These are phyloP conservation scores for Capsicum pubescens DNA, from an alignment of 257 asterid species.

Conservation along the genomic window DNA sequence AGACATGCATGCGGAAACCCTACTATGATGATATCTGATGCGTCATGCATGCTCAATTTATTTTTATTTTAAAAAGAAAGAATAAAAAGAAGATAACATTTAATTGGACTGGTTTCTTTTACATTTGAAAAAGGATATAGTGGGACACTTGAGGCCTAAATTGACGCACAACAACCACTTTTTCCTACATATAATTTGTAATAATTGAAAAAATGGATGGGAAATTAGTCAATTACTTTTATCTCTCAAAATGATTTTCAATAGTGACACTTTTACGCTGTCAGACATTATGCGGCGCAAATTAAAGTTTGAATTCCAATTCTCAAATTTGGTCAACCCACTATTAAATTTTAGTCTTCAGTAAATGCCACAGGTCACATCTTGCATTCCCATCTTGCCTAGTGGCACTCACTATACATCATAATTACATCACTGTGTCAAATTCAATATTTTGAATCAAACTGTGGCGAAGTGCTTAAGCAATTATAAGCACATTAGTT, in stretches of 20 bases:
- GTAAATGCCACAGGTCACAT: slow-evolving; percentile 18
- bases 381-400: background rate
- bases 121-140: background rate
- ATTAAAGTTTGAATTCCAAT: background rate
- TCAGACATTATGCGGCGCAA: slow-evolving; percentile 25
- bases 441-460: background rate
- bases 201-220: background rate
- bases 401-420: background rate
- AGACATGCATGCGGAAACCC: slow-evolving; percentile 17
- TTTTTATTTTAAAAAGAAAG: background rate
- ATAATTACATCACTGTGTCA: background rate
- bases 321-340: slow-evolving; percentile 3
- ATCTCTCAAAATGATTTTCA: background rate
- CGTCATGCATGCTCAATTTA: background rate
- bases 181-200: background rate
- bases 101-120: background rate
- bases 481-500: slow-evolving; percentile 1
- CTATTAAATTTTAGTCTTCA: background rate
- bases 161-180: background rate
- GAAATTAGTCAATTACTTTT: too few species aligned
- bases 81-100: background rate
- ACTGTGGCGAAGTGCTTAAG: background rate
- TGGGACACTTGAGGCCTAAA: background rate
- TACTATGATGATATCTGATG: background rate
- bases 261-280: background rate